Evolutionary conservation across 208 protist species (phyloP).

Genomic region (Perkinsela sp.): DNA sequence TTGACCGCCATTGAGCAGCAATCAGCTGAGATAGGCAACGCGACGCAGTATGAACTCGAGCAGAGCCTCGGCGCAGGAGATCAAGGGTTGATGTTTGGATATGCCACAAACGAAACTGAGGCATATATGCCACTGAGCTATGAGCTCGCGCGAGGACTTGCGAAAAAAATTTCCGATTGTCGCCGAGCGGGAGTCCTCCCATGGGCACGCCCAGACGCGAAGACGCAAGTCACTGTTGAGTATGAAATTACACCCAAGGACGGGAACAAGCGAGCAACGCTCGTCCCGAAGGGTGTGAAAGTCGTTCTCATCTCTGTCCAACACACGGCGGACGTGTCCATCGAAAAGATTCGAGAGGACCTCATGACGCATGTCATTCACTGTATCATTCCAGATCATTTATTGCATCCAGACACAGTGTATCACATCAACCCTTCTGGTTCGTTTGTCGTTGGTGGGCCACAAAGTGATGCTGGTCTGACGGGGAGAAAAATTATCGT

Average conservation of each 20-base stretch:
- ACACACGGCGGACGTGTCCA: constrained; percentile 75
- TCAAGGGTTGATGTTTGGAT: constrained; percentile 99
- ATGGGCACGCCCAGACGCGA: constrained; percentile 91
- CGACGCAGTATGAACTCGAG: constrained; percentile 72
- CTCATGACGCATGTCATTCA: constrained; percentile 83
- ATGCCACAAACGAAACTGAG: constrained; percentile 93
- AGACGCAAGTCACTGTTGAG: constrained; percentile 96
- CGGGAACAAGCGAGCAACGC: constrained; percentile 13
- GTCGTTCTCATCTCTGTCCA: constrained; percentile 96
- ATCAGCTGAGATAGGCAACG: constrained; percentile 92
- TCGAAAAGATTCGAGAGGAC: constrained; percentile 67
- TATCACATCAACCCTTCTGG: constrained; percentile 97
- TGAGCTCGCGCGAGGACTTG: constrained; percentile 73
- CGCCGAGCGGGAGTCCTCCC: constrained; percentile 66
- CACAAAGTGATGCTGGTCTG: constrained; percentile 92
- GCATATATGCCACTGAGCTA: constrained; percentile 93
- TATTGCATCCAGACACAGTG: constrained; percentile 77
- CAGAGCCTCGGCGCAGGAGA: constrained; percentile 95
- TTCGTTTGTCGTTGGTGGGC: constrained; percentile 95
- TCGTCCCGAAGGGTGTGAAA: constrained; percentile 77
- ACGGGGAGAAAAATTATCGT: constrained; percentile 99
- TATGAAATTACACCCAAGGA: constrained; percentile 74
- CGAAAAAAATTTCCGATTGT: constrained; percentile 73
- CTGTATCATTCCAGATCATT: constrained; percentile 65
- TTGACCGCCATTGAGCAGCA: constrained; percentile 89